Conservation (phyloP, 495 filamentous ascomycete genomes). For the Endocarpon pusillum region DNA sequence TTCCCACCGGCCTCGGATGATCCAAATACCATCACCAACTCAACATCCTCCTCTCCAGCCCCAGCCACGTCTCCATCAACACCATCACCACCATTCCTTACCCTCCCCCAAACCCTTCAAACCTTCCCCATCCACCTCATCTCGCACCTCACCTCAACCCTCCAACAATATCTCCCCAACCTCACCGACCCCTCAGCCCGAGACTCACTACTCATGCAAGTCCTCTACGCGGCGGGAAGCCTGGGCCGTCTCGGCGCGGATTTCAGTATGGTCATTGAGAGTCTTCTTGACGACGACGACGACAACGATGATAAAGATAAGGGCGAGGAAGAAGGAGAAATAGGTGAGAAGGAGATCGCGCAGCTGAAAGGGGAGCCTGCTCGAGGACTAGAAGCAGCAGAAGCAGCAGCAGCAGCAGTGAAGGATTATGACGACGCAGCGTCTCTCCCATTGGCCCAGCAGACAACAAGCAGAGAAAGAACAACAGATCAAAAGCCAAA, state of each 20-base stretch:
- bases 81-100: slow-evolving; percentile 40
- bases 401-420: background rate
- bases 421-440: background rate
- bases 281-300: slow-evolving; percentile 40
- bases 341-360: slow-evolving; percentile 3
- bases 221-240: slow-evolving; percentile 89
- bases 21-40: slow-evolving; percentile 18
- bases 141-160: slow-evolving; percentile 58
- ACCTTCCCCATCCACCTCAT: slow-evolving; percentile 82
- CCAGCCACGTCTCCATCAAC: slow-evolving; percentile 9
- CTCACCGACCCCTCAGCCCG: slow-evolving; percentile 59
- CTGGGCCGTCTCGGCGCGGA: slow-evolving; percentile 82
- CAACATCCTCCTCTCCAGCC: slow-evolving; percentile 11
- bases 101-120: slow-evolving; percentile 57
- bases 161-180: slow-evolving; percentile 66
- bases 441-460: too few relatives aligned
- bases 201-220: slow-evolving; percentile 84
- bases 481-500: background rate
- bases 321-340: slow-evolving; percentile 18
- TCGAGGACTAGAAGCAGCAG: too few relatives aligned
- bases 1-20: slow-evolving; percentile 42
- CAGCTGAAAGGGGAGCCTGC: slow-evolving; percentile 1
- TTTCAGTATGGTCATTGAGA: slow-evolving; percentile 74
- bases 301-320: slow-evolving; percentile 29
- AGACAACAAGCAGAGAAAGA: background rate